Conservation (phyloP, 148 eudicot genomes). For the Polygonum maritimum region DNA sequence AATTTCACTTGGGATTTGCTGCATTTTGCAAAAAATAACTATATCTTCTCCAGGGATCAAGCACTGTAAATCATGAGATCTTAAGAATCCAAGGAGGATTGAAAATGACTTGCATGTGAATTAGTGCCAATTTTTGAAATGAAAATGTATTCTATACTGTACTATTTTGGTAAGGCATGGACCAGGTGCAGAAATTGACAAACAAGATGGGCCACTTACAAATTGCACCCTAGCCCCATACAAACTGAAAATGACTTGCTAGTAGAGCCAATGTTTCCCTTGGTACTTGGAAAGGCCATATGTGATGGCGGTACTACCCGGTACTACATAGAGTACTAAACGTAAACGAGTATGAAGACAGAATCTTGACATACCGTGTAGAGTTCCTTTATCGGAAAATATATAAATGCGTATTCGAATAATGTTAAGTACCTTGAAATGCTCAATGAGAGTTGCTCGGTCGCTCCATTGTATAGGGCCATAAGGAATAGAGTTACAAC, state of each 20-base stretch:
- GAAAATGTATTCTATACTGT: background rate
- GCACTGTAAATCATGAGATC: background rate
- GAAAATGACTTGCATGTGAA: constrained; percentile 4
- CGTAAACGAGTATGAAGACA: too few relatives aligned
- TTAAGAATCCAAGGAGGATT: constrained; percentile 1
- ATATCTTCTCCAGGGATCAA: background rate
- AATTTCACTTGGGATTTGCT: constrained; percentile 1
- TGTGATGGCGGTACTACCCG: background rate
- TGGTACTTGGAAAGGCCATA: background rate
- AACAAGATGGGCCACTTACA: background rate
- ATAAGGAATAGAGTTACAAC: background rate
- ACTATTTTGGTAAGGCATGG: background rate
- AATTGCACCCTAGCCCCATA: background rate
- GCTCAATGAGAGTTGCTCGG: too few relatives aligned
- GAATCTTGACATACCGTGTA: background rate
- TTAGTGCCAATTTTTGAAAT: background rate
- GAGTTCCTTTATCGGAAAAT: background rate
- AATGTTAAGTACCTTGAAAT: too few relatives aligned
- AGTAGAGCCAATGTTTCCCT: background rate
- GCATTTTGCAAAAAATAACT: background rate
- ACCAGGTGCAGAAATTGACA: background rate
- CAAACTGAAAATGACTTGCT: too few relatives aligned
- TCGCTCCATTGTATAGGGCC: too few relatives aligned
- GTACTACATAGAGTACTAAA: background rate
- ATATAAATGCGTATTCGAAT: too few relatives aligned